These are phyloP conservation scores for Euptelea pleiosperma DNA, from an alignment of 164 flowering plant genomes.

Conservation along the genomic window DNA sequence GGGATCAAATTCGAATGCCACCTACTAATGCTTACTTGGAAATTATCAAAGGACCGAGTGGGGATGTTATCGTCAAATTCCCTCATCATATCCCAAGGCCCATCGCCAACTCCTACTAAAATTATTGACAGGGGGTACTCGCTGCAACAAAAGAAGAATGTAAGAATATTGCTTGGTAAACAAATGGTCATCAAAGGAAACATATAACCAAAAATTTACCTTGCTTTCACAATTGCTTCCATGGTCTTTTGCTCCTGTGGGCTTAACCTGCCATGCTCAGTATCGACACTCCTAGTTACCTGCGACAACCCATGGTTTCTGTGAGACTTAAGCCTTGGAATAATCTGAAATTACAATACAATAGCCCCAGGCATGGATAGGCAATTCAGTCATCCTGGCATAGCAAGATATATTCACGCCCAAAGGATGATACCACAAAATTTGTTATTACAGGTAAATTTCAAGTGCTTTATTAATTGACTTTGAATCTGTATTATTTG, in stretches of 20 bases:
- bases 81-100: conserved; percentile 93
- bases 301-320: conserved; percentile 21
- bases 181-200: not conserved
- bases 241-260: conserved; percentile 86
- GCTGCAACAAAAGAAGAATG: conserved; percentile 35
- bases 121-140: conserved; percentile 75
- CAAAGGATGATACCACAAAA: too few species aligned
- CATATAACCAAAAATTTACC: conserved; percentile 34
- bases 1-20: not conserved
- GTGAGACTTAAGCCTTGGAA: not conserved
- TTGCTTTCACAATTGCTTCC: conserved; percentile 82
- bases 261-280: conserved; percentile 63
- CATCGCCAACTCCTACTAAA: conserved; percentile 93
- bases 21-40: conserved; percentile 50
- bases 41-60: conserved; percentile 77
- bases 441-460: too few species aligned
- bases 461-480: too few species aligned
- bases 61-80: conserved; percentile 93
- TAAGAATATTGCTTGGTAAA: not conserved
- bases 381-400: not conserved
- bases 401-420: not conserved
- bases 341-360: not conserved
- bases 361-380: not conserved
- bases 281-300: conserved; percentile 98
- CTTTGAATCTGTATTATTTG: too few species aligned